A percentile compares a stretch with the other conserved stretches of the same genome.
Conservation (phyloP, 345 rosid genomes). For the Sonneratia alba region DNA sequence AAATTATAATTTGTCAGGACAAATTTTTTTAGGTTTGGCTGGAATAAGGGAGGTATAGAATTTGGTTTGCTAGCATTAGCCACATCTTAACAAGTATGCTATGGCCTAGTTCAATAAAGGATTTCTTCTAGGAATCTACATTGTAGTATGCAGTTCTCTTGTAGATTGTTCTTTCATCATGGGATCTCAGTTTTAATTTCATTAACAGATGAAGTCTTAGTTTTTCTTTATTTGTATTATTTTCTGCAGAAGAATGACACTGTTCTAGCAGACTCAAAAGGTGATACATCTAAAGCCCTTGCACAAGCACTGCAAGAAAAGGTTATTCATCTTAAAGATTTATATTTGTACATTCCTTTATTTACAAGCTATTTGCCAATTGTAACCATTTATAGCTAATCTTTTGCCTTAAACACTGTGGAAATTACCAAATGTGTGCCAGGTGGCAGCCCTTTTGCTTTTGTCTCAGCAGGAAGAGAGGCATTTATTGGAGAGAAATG, state of each 20-base stretch:
- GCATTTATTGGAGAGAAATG: slow-evolving; percentile 81
- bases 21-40: not conserved
- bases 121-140: not conserved
- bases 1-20: not conserved
- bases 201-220: not conserved
- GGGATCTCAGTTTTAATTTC: not conserved
- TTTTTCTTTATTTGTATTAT: not conserved
- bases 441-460: slow-evolving; percentile 79
- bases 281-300: slow-evolving; percentile 41
- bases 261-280: slow-evolving; percentile 17
- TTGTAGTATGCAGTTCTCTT: not conserved
- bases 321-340: slow-evolving; percentile 30
- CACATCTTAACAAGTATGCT: not conserved
- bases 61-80: not conserved
- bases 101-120: not conserved
- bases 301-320: slow-evolving; percentile 82
- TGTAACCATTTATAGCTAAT: not conserved
- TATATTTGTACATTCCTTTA: slow-evolving; percentile 1
- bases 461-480: slow-evolving; percentile 95
- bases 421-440: slow-evolving; percentile 13
- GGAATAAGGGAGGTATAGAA: not conserved
- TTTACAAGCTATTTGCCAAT: not conserved
- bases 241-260: slow-evolving; percentile 33
- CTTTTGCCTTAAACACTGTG: not conserved
- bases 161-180: not conserved